Evolutionary conservation across 2,329 filamentous ascomycete genomes (phyloP).

Genomic region (Colletotrichum abscissum): DNA sequence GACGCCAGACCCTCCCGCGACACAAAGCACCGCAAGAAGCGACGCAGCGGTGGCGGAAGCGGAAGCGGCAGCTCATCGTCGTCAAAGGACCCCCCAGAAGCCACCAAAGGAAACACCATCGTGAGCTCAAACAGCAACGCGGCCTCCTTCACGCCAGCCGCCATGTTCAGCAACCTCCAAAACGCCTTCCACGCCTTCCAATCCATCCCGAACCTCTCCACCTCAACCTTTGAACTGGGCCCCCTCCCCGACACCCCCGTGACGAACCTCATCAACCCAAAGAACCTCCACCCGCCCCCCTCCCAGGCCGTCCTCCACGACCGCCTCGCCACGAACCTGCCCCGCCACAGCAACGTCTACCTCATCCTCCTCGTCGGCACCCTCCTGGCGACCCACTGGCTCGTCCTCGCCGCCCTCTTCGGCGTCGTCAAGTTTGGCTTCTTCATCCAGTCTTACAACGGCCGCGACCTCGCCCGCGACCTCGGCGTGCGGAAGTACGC

Average conservation of each 20-base stretch:
- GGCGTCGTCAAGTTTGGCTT: constrained; percentile 30
- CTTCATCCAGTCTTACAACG: constrained; percentile 32
- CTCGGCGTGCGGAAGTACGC: constrained; percentile 31
- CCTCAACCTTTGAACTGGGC: constrained; percentile 19
- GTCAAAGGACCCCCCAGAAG: neutral
- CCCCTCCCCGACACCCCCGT: constrained; percentile 29
- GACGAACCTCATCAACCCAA: constrained; percentile 33
- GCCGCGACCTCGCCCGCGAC: constrained; percentile 32
- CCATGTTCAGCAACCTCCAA: constrained; percentile 24
- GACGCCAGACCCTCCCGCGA: constrained; percentile 10
- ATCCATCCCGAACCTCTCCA: constrained; percentile 20
- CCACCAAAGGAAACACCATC: neutral
- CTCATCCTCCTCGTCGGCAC: constrained; percentile 33
- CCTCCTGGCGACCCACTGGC: constrained; percentile 30
- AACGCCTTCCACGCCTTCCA: constrained; percentile 27
- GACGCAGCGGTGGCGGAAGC: neutral
- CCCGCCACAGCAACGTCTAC: constrained; percentile 33
- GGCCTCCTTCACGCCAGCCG: constrained; percentile 7
- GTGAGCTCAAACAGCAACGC: neutral
- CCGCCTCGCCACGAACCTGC: constrained; percentile 26
- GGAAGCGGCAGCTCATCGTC: neutral
- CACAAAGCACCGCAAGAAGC: constrained; percentile 22
- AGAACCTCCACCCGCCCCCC: constrained; percentile 19
- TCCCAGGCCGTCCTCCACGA: constrained; percentile 29
- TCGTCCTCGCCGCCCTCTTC: constrained; percentile 30